These are phyloP conservation scores for Pezicula neosporulosa DNA, from an alignment of 2,329 filamentous ascomycete genomes.

Conservation along the genomic window DNA sequence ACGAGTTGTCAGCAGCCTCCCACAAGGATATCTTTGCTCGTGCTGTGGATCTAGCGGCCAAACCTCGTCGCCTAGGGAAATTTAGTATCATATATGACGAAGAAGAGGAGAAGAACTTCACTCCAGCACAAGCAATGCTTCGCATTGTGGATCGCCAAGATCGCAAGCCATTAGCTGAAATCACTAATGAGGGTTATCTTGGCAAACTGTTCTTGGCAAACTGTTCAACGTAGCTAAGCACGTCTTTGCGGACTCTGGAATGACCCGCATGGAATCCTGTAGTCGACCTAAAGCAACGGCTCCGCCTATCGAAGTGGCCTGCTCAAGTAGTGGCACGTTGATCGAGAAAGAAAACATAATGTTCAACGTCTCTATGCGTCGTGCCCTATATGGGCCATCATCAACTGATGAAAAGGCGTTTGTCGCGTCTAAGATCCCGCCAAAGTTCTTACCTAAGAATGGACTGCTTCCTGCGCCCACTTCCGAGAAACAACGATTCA, in stretches of 20 bases:
- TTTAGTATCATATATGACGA: conserved; percentile 71
- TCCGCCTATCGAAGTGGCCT: conserved; percentile 79
- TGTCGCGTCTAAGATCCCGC: conserved; percentile 68
- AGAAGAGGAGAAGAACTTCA: conserved; percentile 55
- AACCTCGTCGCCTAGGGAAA: conserved; percentile 56
- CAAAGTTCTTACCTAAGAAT: conserved; percentile 57
- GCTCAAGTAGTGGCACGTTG: conserved; percentile 61
- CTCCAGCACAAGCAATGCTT: conserved; percentile 75
- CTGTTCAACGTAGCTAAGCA: conserved; percentile 75
- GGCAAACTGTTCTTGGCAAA: conserved; percentile 68
- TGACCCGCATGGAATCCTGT: conserved; percentile 77
- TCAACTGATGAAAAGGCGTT: conserved; percentile 68
- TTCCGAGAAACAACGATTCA: conserved; percentile 80
- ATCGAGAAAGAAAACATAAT: conserved; percentile 68
- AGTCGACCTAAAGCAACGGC: conserved; percentile 76
- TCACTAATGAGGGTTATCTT: conserved; percentile 71
- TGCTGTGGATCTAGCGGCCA: conserved; percentile 56
- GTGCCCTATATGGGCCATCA: conserved; percentile 66
- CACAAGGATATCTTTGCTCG: conserved; percentile 72
- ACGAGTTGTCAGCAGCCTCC: conserved; percentile 68
- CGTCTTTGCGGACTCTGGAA: conserved; percentile 65
- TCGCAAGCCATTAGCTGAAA: conserved; percentile 62
- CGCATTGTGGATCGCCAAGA: conserved; percentile 72
- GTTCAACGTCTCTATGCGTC: conserved; percentile 76
- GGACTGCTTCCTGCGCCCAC: conserved; percentile 74